Base-by-base conservation (phyloP, 257 asterid species). In the Penstemon davidsonii region DNA sequence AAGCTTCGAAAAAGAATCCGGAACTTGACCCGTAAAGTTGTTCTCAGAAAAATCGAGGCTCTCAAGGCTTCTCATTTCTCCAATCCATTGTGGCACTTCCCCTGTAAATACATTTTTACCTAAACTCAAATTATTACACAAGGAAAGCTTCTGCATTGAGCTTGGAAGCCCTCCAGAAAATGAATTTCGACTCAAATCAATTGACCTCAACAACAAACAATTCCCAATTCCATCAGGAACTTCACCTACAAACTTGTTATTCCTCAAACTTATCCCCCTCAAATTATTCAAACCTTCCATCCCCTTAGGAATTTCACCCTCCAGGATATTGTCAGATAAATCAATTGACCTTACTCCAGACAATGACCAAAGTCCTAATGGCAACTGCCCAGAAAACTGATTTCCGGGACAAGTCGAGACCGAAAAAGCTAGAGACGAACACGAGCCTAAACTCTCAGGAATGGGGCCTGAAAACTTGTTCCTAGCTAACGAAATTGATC, bases 391-490 rank as follows among this genome's bases (percentile, higher is more conserved):
- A 0, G 93, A 83, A 69, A 94, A 87, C 85, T 77, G 89, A 78
- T 94, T 94, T 10, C 87, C 82, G 0, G 99, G n/a, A 94, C 11
- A 94, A 72, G 75, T 91, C 79, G 60, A 94, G 72, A 0, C n/a
- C n/a, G n/a, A n/a, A n/a, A 87, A 79, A 66, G 85, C 88, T 18
- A 94, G 87, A n/a, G 85, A 18, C 1, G 84, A 76, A 77, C 99
- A 94, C 0, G 90, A 88, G 77, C 87, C 83, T 64, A 94, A 76
- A 75, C 91, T 87, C 70, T 72, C 87, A 4, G 99, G 98, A 60
- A 94, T 73, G 19, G 77, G 80, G 57, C 99, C 99, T 0, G 85
- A 78, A 68, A 94, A 83, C 61, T 67, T 78, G 88, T 91, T 94
- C 18, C 69, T 70, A 15, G 96, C 87, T 74, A 94, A 75, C 7